A percentile compares a stretch with the other conserved stretches of the same genome.
phyloP scores from a whole-genome alignment of 2,329 filamentous ascomycete species.

The Dryadomyces sulphureus region DNA sequence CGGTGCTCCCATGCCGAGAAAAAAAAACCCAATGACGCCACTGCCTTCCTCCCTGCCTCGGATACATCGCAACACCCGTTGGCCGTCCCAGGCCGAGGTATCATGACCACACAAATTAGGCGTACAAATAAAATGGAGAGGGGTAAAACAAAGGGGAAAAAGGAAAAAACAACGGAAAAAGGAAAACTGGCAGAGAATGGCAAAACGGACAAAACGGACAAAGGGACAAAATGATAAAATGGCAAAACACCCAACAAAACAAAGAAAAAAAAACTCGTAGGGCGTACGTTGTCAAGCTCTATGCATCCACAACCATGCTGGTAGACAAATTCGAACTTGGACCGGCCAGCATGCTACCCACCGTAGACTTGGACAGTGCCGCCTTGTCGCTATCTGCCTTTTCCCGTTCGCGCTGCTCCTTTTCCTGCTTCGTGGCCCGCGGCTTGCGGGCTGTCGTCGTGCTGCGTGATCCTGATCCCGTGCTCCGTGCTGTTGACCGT shows the following conservation, averaged over 20 bases:
- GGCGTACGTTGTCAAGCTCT: too few relatives aligned
- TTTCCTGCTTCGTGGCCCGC: conserved; percentile 73
- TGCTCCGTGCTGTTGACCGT: conserved; percentile 41
- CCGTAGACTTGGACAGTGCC: conserved; percentile 1
- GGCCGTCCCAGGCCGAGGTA: not conserved
- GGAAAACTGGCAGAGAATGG: not conserved
- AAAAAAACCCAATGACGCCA: not conserved
- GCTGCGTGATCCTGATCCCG: conserved; percentile 55
- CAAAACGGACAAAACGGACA: not conserved
- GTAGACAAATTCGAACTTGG: conserved; percentile 1
- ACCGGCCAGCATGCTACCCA: not conserved
- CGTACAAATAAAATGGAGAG: not conserved
- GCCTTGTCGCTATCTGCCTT: conserved; percentile 46
- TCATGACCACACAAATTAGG: not conserved
- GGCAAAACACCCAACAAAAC: not conserved
- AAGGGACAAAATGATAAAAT: not conserved
- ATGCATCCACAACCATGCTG: conserved; percentile 7
- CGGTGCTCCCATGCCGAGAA: not conserved
- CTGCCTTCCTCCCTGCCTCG: not conserved
- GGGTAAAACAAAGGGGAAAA: not conserved
- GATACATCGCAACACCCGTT: not conserved
- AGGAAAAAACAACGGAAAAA: not conserved
- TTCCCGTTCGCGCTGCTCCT: conserved; percentile 65
- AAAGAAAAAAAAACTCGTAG: not conserved
- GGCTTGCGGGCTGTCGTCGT: conserved; percentile 65